phyloP scores from a whole-genome alignment of 2,329 filamentous ascomycete species.

The Septoria linicola region DNA sequence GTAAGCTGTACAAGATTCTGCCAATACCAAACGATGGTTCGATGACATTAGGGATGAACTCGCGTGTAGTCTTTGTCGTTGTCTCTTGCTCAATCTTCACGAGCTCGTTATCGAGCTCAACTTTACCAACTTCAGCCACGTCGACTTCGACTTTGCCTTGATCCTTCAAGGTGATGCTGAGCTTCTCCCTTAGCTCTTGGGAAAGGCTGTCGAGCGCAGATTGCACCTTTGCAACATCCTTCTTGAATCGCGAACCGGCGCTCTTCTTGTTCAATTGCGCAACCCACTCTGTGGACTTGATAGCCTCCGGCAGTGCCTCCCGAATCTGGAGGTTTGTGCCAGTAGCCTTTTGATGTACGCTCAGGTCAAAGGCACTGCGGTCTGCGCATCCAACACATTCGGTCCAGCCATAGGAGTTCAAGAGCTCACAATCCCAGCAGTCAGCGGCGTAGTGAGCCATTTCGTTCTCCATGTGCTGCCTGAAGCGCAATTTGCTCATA shows the following conservation, averaged over 20 bases:
- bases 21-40: conserved; percentile 98
- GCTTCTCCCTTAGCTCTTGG: conserved; percentile 77
- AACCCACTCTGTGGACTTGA: conserved; percentile 81
- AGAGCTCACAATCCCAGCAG: conserved; percentile 95
- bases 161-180: conserved; percentile 70
- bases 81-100: conserved; percentile 82
- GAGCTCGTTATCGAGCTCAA: conserved; percentile 75
- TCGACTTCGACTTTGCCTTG: conserved; percentile 75
- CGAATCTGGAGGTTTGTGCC: conserved; percentile 82
- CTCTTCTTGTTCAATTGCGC: conserved; percentile 91
- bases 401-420: conserved; percentile 93
- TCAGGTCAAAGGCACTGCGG: conserved; percentile 89
- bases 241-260: conserved; percentile 93
- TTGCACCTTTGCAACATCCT: conserved; percentile 84
- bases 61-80: conserved; percentile 76
- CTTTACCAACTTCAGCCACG: conserved; percentile 67
- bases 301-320: conserved; percentile 74
- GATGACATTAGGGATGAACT: conserved; percentile 83
- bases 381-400: conserved; percentile 98
- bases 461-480: conserved; percentile 91
- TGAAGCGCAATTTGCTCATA: conserved; percentile 83
- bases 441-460: conserved; percentile 94
- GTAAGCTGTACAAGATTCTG: conserved; percentile 85
- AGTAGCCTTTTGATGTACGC: conserved; percentile 89
- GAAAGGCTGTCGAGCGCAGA: conserved; percentile 70